Evolutionary conservation across 139 green algal genomes (phyloP).

Genomic region (Yamagishiella unicocca): DNA sequence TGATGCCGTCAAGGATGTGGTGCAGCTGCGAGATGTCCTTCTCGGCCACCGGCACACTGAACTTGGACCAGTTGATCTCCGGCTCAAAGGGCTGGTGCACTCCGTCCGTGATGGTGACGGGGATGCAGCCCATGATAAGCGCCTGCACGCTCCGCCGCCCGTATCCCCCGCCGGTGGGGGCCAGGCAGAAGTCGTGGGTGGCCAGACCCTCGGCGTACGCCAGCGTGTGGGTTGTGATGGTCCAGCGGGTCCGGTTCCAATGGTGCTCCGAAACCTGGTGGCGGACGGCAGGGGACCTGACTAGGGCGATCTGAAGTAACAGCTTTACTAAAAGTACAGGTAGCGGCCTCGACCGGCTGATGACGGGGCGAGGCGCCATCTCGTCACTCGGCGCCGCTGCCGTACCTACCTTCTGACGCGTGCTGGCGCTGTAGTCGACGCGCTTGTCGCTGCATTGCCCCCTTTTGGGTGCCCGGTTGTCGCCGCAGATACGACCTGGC

Average conservation of each 20-base stretch:
- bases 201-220: slow-evolving; percentile 1
- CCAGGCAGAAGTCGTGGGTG: slow-evolving; percentile 36
- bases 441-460: background rate
- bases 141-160: slow-evolving; percentile 49
- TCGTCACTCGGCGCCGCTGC: background rate
- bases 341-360: too few species aligned
- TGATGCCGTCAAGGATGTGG: slow-evolving; percentile 16
- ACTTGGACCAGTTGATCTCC: slow-evolving; percentile 38
- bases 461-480: background rate
- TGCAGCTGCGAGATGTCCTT: slow-evolving; percentile 47
- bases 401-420: slow-evolving; percentile 19
- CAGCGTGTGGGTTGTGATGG: background rate
- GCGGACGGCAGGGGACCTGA: background rate
- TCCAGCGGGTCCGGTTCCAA: slow-evolving; percentile 31
- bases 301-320: too few species aligned
- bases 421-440: background rate
- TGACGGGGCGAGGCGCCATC: too few species aligned
- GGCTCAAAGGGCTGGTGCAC: slow-evolving; percentile 62
- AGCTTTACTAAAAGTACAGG: too few species aligned
- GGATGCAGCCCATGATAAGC: slow-evolving; percentile 52
- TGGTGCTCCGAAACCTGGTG: slow-evolving; percentile 32
- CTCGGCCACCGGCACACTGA: slow-evolving; percentile 45
- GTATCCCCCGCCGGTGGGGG: slow-evolving; percentile 42
- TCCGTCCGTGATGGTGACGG: slow-evolving; percentile 49
- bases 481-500: slow-evolving; percentile 38